Evolutionary conservation across 495 filamentous ascomycete species (phyloP).

Genomic region (Penicillium cinerascens): DNA sequence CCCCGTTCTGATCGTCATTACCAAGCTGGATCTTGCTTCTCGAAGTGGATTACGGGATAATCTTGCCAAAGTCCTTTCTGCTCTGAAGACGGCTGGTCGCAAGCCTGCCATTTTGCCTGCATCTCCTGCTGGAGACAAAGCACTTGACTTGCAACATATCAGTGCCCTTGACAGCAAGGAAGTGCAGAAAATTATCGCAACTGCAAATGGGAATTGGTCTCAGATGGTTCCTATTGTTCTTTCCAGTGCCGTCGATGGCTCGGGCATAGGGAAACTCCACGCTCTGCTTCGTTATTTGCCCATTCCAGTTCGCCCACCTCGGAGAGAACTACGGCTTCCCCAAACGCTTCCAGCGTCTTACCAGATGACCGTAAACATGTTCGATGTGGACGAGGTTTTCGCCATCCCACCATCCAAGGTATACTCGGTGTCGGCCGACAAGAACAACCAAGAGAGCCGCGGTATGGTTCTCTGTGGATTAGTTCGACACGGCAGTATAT

Average conservation of each 20-base stretch:
- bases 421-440: slow-evolving; percentile 35
- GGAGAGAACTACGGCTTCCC: slow-evolving; percentile 22
- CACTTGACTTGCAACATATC: slow-evolving; percentile 36
- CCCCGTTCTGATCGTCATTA: slow-evolving; percentile 76
- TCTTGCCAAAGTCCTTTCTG: slow-evolving; percentile 69
- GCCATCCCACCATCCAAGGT: slow-evolving; percentile 55
- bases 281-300: slow-evolving; percentile 77
- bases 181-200: slow-evolving; percentile 47
- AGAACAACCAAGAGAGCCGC: slow-evolving; percentile 36
- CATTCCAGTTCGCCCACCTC: slow-evolving; percentile 54
- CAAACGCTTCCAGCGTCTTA: slow-evolving; percentile 26
- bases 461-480: slow-evolving; percentile 77
- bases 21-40: slow-evolving; percentile 85
- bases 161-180: slow-evolving; percentile 45
- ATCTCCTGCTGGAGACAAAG: slow-evolving; percentile 37
- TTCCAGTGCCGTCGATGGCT: slow-evolving; percentile 82
- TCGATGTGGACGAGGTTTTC: slow-evolving; percentile 86
- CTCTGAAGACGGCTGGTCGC: slow-evolving; percentile 69
- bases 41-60: slow-evolving; percentile 63
- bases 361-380: slow-evolving; percentile 52
- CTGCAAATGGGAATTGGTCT: slow-evolving; percentile 39
- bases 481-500: slow-evolving; percentile 71
- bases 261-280: slow-evolving; percentile 76
- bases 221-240: slow-evolving; percentile 78
- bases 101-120: slow-evolving; percentile 63